These are phyloP conservation scores for Cajanus cajan DNA, from an alignment of 306 rosid species.

Conservation along the genomic window DNA sequence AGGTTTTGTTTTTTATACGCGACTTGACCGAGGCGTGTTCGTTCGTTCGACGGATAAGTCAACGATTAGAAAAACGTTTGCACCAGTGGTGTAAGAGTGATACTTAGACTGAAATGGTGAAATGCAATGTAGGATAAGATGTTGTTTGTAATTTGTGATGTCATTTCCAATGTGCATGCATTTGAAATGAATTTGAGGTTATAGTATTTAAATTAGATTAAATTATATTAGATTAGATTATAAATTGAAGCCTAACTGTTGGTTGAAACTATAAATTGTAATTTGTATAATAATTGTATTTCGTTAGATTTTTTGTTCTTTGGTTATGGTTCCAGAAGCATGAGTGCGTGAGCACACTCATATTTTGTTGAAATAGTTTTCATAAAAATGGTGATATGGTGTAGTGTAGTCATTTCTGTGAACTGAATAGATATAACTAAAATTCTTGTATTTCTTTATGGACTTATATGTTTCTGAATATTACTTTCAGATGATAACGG, in stretches of 20 bases:
- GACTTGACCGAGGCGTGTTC: not conserved
- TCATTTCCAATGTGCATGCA: constrained; percentile 11
- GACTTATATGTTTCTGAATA: not conserved
- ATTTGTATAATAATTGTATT: not conserved
- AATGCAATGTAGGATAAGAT: not conserved
- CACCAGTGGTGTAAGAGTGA: not conserved
- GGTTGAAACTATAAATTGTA: not conserved
- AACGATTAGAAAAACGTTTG: not conserved
- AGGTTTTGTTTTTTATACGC: not conserved
- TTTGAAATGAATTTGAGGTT: not conserved
- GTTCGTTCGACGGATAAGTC: not conserved
- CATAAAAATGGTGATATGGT: not conserved
- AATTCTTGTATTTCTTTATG: not conserved
- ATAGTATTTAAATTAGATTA: not conserved
- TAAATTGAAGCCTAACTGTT: not conserved
- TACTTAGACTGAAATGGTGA: constrained; percentile 3
- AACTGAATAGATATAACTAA: not conserved
- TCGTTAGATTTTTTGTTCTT: not conserved
- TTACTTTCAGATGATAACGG: not conserved
- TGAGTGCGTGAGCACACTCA: not conserved
- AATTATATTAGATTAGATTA: not conserved
- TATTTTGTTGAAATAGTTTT: constrained; percentile 6
- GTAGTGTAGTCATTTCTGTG: not conserved
- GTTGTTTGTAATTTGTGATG: not conserved
- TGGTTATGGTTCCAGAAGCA: not conserved